Percentiles rank a stretch among this genome's conserved stretches.
These are phyloP conservation scores for Viola pubescens DNA, from an alignment of 441 rosid genomes.

Conservation along the genomic window DNA sequence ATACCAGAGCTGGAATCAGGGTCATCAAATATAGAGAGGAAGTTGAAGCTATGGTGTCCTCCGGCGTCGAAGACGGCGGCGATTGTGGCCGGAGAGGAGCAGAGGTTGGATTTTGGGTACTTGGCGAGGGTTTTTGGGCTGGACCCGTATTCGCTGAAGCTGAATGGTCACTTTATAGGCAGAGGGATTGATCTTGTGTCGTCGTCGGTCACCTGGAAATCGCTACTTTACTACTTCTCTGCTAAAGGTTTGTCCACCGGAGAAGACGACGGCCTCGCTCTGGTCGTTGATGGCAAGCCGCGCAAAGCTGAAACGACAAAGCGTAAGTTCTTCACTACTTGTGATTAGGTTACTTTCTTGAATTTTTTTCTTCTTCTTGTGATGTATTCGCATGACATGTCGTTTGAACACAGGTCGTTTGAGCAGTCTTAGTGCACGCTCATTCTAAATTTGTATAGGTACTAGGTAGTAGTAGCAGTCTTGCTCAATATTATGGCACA, in stretches of 20 bases:
- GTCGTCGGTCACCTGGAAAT: constrained; percentile 69
- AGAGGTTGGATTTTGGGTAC: constrained; percentile 56
- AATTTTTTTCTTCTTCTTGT: background rate
- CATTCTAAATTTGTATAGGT: background rate
- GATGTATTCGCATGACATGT: background rate
- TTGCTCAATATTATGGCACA: too few species aligned
- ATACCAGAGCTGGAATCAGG: background rate
- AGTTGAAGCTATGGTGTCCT: constrained; percentile 54
- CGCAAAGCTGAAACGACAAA: constrained; percentile 51
- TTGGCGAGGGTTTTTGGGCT: constrained; percentile 59
- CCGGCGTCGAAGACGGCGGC: constrained; percentile 35
- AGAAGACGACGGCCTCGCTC: constrained; percentile 33
- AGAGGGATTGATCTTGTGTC: constrained; percentile 59
- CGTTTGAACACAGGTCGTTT: background rate
- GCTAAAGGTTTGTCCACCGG: constrained; percentile 73
- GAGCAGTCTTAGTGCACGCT: background rate
- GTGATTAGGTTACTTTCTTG: background rate
- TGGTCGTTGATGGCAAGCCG: constrained; percentile 65
- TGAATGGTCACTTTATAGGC: constrained; percentile 80
- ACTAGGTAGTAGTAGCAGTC: too few species aligned
- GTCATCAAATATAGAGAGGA: constrained; percentile 13
- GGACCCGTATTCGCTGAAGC: constrained; percentile 60
- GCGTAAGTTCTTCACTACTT: constrained; percentile 16
- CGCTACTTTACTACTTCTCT: constrained; percentile 70
- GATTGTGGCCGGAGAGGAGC: constrained; percentile 40